Evolutionary conservation across 2,329 filamentous ascomycete species (phyloP), one percentile per base, ranked within the genome.

Genomic region (Teratosphaeria nubilosa): DNA sequence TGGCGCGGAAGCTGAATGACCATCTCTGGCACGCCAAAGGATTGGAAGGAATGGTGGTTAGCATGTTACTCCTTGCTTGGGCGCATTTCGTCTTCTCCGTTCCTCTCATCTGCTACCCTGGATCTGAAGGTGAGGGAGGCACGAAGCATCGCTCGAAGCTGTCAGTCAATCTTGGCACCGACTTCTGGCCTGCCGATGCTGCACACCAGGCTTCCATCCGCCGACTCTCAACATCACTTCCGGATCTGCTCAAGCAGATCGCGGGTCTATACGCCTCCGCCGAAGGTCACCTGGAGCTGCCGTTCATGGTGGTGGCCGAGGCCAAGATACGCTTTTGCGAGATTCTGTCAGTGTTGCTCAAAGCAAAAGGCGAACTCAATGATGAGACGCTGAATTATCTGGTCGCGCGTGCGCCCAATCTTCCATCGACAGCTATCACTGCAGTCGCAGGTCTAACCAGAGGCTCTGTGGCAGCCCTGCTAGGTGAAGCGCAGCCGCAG

Each of bases 11-110:
- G 41, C 82, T 88, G 59, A 91, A 90, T 66, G 94, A 99, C 73
- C 90, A 96, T 73, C 73, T 97, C n/a, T 99, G 94, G 92, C 90
- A 96, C 74, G 94, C 89, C 20, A 97, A 97, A 74, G 91, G 90
- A 1, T 78, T 99, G 22, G 95, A 99, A 70, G 85, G 91, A 30
- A 89, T 95, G 60, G 77, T 94, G 53, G 80, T 95, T 27, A 90
- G 87, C 68, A 80, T 97, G 64, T 70, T 97, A 48, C 82, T 97
- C 66, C 84, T 95, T 61, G 88, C 86, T 31, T 96, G 91, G 88
- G 83, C 86, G 37, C 87, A 86, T 3, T 79, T 92, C 66, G 88
- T 94, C 68, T 97, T 97, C 66, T 82, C 86, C 66, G 81, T 94
- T 62, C 71, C 77, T 65, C 61, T 71, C 7, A 62, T 72, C 16